Conservation (phyloP, 2,329 filamentous ascomycete genomes). For the Arthrobotrys sinensis region DNA sequence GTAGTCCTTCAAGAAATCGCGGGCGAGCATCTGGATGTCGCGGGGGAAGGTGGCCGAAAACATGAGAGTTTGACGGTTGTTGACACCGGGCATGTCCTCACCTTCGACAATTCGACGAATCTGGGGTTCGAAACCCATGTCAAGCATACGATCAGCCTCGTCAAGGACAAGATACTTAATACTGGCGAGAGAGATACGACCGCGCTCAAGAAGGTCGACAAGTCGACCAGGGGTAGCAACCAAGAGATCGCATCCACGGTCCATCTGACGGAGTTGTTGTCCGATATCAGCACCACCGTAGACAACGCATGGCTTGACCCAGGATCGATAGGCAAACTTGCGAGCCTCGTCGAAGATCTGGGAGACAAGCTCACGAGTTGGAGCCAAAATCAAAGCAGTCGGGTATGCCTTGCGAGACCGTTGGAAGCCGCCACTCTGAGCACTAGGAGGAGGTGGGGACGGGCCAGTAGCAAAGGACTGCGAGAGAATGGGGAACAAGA, state of each 20-base stretch:
- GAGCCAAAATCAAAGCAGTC: slow-evolving; percentile 93
- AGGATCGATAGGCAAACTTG: slow-evolving; percentile 98
- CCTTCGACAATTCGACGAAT: slow-evolving; percentile 98
- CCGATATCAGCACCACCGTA: slow-evolving; percentile 99
- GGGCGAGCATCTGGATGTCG: slow-evolving; percentile 98
- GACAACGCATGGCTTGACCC: slow-evolving; percentile 98
- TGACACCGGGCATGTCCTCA: slow-evolving; percentile 93
- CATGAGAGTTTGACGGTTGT: slow-evolving; percentile 96
- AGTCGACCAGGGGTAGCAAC: slow-evolving; percentile 97
- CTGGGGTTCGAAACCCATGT: slow-evolving; percentile 99
- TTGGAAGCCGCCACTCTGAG: slow-evolving; percentile 79
- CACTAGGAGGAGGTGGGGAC: slow-evolving; percentile 73
- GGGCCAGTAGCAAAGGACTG: slow-evolving; percentile 94
- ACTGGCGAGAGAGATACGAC: slow-evolving; percentile 95
- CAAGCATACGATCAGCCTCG: slow-evolving; percentile 99
- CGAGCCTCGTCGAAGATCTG: slow-evolving; percentile 98
- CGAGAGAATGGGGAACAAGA: slow-evolving; percentile 98
- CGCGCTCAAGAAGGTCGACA: slow-evolving; percentile 97
- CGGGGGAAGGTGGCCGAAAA: slow-evolving; percentile 99
- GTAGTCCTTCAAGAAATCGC: slow-evolving; percentile 99
- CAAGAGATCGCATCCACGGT: slow-evolving; percentile 95
- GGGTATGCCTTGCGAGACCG: slow-evolving; percentile 98
- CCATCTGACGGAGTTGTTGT: slow-evolving; percentile 96
- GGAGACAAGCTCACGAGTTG: slow-evolving; percentile 97
- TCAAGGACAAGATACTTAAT: slow-evolving; percentile 99